Base-by-base conservation (phyloP, 164 flowering plant genomes). In the Aristolochia californica region DNA sequence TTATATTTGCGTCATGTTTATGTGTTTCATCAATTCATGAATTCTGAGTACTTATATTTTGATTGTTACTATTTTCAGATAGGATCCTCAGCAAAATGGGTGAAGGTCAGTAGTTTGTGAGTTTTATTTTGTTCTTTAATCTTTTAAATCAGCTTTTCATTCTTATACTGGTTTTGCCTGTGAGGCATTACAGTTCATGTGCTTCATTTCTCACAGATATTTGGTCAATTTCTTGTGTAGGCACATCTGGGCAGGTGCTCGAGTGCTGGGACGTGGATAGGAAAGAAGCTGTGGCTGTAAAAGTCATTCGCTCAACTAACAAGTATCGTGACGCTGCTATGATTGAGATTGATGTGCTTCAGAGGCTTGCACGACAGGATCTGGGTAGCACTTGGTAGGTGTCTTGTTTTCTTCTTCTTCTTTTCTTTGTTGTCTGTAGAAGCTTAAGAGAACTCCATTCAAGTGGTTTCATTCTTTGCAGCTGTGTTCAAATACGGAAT, bases 401-500 rank as follows among this genome's bases (percentile, higher is more conserved):
- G 52, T 69, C 24, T 44, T 34, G 50, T 48, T 40, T 43, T 59
- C 48, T 57, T 51, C 51, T 55, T n/a, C 44, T 50, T 51, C 45
- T 58, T 40, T 45, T n/a, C n/a, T 21, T 13, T 52, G 61, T 55
- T 64, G 45, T 56, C 50, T 57, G 55, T 68, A 58, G 63, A 54
- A 65, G 55, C 54, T 74, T 68, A 49, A 68, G 70, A 62, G 64
- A 66, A 74, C 70, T 65, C 68, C 67, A 87, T 73, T 66, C 76
- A 72, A 77, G 74, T 58, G 70, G 75, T 77, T 83, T 76, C 69
- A 79, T 82, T 80, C 81, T 69, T 80, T 88, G 98, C 98, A 91
- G 96, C 82, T 91, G 96, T 83, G 98, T 91, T 76, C 98, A 91
- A 88, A 86, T 91, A 69, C 91, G 93, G 89, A 84, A 88, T 80